Base-by-base conservation (phyloP, 352 stramenopile genomes). In the Pythium plurisporium region DNA sequence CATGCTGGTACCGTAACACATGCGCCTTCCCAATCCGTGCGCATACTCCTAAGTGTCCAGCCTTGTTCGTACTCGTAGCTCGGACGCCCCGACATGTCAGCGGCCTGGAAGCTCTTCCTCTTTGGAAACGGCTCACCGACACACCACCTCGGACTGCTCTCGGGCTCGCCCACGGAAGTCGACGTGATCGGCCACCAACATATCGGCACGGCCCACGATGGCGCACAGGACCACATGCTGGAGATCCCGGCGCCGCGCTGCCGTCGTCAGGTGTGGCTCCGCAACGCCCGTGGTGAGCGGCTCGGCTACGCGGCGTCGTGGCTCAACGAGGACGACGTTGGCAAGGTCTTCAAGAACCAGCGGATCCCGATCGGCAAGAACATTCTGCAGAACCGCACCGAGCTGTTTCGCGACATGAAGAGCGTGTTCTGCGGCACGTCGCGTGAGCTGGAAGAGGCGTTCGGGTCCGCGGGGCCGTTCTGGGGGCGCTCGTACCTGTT, bases 401-500 rank as follows among this genome's bases (percentile, higher is more conserved):
- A 94, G 65, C 74, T 94, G 30, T 94, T 88, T 48, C 85, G 85
- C 6, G 85, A 94, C 54, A 92, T 94, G 76, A 86, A 86, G 58
- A 82, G 67, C 53, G 79, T 94, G 29, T 91, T 86, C 61, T 86
- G 77, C 44, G 85, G 85, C 14, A 49, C 69, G 22, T 89, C 74
- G 25, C 7, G 25, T 10, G 70, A 75, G 34, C 59, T 94, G 15
- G 82, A 87, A 55, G 55, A 65, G 27, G 76, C 76, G 15, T 95
- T 95, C 38, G 80, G 76, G 4, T 59, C 73, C n/a, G 5, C 62
- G 0, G 85, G 85, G 0, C 82, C 82, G 8, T 92, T 93, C 64
- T 95, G 82, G 82, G 85, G 85, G 14, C 81, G 85, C 37, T 89
- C 79, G 25, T 95, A 95, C 49, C 62, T 95, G 17, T 95, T 95